Base-by-base conservation (phyloP, 1,284 basidiomycete genomes). In the Moesziomyces antarcticus region DNA sequence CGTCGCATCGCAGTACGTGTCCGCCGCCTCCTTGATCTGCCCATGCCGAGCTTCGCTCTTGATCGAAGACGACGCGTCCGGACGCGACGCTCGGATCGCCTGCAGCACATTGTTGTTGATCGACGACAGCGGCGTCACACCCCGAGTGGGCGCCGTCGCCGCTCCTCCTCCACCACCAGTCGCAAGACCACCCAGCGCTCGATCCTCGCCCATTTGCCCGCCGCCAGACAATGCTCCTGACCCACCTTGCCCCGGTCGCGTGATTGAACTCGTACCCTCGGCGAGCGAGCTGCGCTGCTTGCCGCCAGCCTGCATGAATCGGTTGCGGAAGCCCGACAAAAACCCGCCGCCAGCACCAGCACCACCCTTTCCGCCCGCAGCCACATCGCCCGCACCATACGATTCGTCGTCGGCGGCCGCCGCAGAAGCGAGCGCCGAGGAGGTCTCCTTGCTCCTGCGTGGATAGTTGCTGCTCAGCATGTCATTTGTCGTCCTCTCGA, bases 1-100 rank as follows among this genome's bases (percentile, higher is more conserved):
- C 6, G 80, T 82, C 10, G 79, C 76, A 56, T 86, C 85, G 77
- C 85, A 86, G 73, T 85, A 86, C 16, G 77, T 73, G 35, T 71
- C 60, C 22, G 81, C 77, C 3, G 84, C 83, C 50, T 85, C 85
- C 45, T 84, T 85, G 59, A 86, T 84, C 33, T 83, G 73, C 6
- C 81, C 82, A 47, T 71, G 65, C 43, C 76, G 64, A n/a, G 81
- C 79, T 20, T 84, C 70, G 43, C 78, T 83, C 57, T 80, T 77
- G 55, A 86, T 84, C 20, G 75, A 75, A 9, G 73, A 69, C 20
- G 80, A 81, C 0, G 78, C 77, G 42, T 85, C 85, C 0, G 85
- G 85, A 18, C 83, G 78, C 3, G 85, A 84, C 0, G 85, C 84
- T 27, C 85, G 75, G 44, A 85, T 78, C 16, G 84, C 84, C 11